Evolutionary conservation across 1,284 basidiomycete genomes (phyloP).

Genomic region (Rhizoctonia solani): DNA sequence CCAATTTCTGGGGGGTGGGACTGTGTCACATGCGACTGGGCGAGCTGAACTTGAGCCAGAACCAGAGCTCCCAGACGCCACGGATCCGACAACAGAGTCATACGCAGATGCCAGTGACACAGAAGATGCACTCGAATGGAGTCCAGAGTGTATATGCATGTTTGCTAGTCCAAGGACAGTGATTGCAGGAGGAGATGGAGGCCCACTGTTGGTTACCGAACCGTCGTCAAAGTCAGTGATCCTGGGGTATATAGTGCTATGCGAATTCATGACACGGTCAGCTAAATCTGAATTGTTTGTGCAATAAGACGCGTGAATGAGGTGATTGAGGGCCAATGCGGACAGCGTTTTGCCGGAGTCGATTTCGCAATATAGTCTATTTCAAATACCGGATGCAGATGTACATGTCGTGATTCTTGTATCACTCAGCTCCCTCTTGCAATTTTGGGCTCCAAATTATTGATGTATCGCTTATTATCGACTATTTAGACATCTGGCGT

Average conservation of each 20-base stretch:
- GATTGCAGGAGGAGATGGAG: conserved; percentile 1
- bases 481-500: no score
- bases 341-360: neutral
- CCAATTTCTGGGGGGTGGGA: conserved; percentile 20
- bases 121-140: neutral
- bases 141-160: conserved; percentile 12
- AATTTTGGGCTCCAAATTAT: neutral
- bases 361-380: neutral
- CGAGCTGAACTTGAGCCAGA: neutral
- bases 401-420: conserved; percentile 15
- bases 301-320: conserved; percentile 30
- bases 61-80: no score
- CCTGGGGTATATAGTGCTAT: conserved; percentile 8
- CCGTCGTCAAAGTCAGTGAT: conserved; percentile 25
- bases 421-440: neutral
- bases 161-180: conserved; percentile 19
- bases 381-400: neutral
- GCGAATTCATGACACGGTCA: neutral
- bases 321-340: conserved; percentile 20
- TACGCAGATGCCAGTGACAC: neutral
- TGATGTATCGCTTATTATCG: neutral
- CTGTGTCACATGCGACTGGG: conserved; percentile 17
- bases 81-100: no score
- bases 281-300: no score
- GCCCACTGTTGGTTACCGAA: conserved; percentile 10